Conservation (phyloP, 2,329 filamentous ascomycete genomes). For the Penicillium sp. region DNA sequence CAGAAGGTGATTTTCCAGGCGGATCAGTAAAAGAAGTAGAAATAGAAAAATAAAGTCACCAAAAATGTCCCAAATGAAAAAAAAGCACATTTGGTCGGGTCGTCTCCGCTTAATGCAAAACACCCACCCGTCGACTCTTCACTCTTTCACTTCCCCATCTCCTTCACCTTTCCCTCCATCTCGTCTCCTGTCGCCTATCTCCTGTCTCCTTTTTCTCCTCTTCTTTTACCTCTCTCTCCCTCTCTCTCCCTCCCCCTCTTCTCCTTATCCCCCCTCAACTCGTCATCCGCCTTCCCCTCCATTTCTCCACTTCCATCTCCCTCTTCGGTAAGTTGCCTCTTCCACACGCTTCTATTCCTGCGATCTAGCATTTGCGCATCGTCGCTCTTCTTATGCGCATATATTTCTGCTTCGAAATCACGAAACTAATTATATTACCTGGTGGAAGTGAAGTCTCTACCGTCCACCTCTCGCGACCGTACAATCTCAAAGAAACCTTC, state of each 20-base stretch:
- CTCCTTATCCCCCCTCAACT: conserved; percentile 23
- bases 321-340: conserved; percentile 23
- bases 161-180: conserved; percentile 1
- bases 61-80: not conserved
- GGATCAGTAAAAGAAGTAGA: conserved; percentile 32
- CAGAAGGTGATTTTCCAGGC: conserved; percentile 72
- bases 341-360: conserved; percentile 5
- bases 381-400: not conserved
- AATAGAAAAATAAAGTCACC: not conserved
- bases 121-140: conserved; percentile 23
- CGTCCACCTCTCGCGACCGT: conserved; percentile 8
- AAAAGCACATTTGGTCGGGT: conserved; percentile 1
- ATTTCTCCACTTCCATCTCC: conserved; percentile 27
- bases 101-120: conserved; percentile 25
- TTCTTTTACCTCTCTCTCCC: conserved; percentile 18
- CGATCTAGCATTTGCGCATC: conserved; percentile 1
- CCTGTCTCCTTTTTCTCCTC: conserved; percentile 18
- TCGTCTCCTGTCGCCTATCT: conserved; percentile 2
- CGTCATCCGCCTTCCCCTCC: conserved; percentile 21
- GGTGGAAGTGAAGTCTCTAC: conserved; percentile 9
- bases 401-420: conserved; percentile 1
- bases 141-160: not conserved
- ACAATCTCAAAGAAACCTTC: not conserved
- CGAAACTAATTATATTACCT: conserved; percentile 9
- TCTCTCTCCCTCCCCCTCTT: conserved; percentile 22